Conservation (phyloP, 148 eudicot genomes). For the Heliamphora exappendiculata region DNA sequence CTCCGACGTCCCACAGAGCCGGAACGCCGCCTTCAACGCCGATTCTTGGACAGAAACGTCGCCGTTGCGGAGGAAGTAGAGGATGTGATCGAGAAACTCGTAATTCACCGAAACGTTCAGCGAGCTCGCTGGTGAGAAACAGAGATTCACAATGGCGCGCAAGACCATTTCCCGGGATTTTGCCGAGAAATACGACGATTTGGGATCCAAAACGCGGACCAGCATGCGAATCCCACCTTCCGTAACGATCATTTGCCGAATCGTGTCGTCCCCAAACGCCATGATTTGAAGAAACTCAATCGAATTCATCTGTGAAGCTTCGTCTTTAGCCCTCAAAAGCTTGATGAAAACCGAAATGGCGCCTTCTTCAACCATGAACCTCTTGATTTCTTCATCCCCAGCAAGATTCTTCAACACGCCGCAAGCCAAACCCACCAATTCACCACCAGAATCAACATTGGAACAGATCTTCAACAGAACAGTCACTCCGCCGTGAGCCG, state of each 20-base stretch:
- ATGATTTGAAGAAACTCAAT: slow-evolving; percentile 54
- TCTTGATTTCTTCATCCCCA: slow-evolving; percentile 75
- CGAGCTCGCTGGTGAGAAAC: slow-evolving; percentile 27
- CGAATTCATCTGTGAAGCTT: slow-evolving; percentile 37
- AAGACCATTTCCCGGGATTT: slow-evolving; percentile 58
- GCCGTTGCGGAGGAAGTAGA: slow-evolving; percentile 53
- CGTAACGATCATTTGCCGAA: slow-evolving; percentile 30
- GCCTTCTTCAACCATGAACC: slow-evolving; percentile 71
- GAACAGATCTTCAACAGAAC: slow-evolving; percentile 44
- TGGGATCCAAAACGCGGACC: slow-evolving; percentile 51
- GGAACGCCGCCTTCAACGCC: slow-evolving; percentile 55
- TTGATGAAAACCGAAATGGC: slow-evolving; percentile 37
- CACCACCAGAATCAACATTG: slow-evolving; percentile 18
- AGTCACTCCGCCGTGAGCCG: slow-evolving; percentile 85
- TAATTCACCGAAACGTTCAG: slow-evolving; percentile 39
- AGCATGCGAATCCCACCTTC: slow-evolving; percentile 51
- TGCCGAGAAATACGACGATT: slow-evolving; percentile 28
- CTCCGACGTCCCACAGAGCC: slow-evolving; percentile 51
- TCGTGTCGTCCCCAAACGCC: slow-evolving; percentile 43
- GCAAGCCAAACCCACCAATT: slow-evolving; percentile 51
- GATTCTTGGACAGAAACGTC: slow-evolving; percentile 67
- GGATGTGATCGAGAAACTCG: slow-evolving; percentile 53
- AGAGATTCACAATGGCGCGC: slow-evolving; percentile 45
- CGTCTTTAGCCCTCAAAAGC: slow-evolving; percentile 52
- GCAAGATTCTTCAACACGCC: slow-evolving; percentile 65